Base-by-base conservation (phyloP, 495 filamentous ascomycete species). In the Terfezia claveryi region DNA sequence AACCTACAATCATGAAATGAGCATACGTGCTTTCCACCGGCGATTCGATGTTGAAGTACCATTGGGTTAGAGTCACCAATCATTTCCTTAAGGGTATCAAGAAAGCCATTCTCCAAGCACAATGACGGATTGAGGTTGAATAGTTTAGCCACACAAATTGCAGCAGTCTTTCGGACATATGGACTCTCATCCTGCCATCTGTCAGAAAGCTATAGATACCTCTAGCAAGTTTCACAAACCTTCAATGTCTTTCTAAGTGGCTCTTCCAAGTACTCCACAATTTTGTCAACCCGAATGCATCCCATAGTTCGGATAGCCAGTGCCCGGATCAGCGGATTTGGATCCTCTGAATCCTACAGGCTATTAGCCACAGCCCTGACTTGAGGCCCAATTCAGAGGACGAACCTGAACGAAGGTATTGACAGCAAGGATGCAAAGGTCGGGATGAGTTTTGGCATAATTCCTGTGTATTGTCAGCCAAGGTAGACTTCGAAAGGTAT, bases 241-340 rank as follows among this genome's bases (percentile, higher is more conserved):
- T 83, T 81, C 59, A 99, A 74, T 16, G 91, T 99, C 69, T 99
- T 99, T 59, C 91, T 78, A 53, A 99, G 72, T 23, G 91, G 91
- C 67, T 96, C 91, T 69, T 99, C 91, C 91, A 96, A 95, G 67
- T 99, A 99, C 64, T 99, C 92, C 58, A 96, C 85, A 82, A 99
- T 99, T 70, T 99, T 99, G 58, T 96, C 91, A 57, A 99, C 91
- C 46, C 91, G 76, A 57, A 99, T 95, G 68, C 91, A 96, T 27
- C 91, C 91, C 91, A 99, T 99, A n/a, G 91, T 99, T 44, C 91
- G 77, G 65, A 99, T 93, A 49, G 91, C 91, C 12, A 99, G 74
- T 16, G 91, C 91, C 68, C 92, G 75, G 60, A 99, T 86, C 7
- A 99, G 75, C 2, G 91, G 91, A 66, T 99, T 99, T 53, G 91